phyloP scores from a whole-genome alignment of 1,284 basidiomycete species.

The Rhodofomes roseus region DNA sequence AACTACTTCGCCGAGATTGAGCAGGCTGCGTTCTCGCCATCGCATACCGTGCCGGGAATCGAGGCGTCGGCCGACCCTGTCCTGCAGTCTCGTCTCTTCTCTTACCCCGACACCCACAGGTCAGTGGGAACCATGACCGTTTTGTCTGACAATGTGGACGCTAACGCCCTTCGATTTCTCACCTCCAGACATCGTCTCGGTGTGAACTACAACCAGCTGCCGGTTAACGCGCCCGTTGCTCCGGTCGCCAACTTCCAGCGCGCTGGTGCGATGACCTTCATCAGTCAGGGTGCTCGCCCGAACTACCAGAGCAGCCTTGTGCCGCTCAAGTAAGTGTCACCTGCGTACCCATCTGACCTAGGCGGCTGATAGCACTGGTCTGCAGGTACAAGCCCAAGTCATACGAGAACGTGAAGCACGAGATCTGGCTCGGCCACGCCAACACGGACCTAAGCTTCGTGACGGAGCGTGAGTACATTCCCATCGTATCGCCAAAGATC shows the following conservation, averaged over 20 bases:
- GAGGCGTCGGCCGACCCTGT: constrained; percentile 90
- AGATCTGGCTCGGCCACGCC: constrained; percentile 72
- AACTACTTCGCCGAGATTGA: constrained; percentile 89
- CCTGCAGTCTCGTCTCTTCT: constrained; percentile 90
- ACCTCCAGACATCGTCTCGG: constrained; percentile 70
- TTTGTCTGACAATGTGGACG: neutral
- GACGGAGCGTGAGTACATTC: constrained; percentile 63
- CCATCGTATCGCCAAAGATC: constrained; percentile 4
- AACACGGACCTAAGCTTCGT: constrained; percentile 74
- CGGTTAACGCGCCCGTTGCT: constrained; percentile 78
- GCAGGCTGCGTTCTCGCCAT: constrained; percentile 84
- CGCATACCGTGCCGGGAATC: constrained; percentile 82
- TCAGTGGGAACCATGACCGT: neutral
- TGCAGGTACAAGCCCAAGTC: constrained; percentile 31
- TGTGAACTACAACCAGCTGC: constrained; percentile 84
- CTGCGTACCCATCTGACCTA: neutral
- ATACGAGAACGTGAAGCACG: constrained; percentile 55
- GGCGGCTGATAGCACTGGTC: neutral
- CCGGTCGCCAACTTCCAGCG: constrained; percentile 87
- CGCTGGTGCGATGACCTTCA: constrained; percentile 63
- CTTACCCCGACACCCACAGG: constrained; percentile 90
- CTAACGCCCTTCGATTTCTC: neutral
- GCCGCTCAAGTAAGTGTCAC: constrained; percentile 50
- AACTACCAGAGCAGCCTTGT: constrained; percentile 81
- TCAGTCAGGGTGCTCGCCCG: constrained; percentile 80